phyloP scores from a whole-genome alignment of 1,139 yeast species.

The Candida sanyaensis region DNA sequence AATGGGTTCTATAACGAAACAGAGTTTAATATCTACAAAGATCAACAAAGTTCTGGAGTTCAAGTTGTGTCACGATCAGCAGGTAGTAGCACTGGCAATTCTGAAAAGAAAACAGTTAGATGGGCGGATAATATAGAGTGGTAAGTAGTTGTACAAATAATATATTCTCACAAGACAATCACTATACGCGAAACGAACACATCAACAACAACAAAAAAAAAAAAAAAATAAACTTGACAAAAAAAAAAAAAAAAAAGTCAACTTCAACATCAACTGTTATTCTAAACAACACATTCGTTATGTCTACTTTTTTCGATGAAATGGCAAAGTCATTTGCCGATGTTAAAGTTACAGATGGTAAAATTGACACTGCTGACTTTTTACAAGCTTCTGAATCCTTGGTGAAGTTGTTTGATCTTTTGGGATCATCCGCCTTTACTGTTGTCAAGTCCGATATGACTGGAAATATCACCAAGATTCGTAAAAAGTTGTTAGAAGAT shows the following conservation, averaged over 20 bases:
- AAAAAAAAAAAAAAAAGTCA: conserved; percentile 4
- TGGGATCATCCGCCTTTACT: conserved; percentile 83
- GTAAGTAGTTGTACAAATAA: conserved; percentile 24
- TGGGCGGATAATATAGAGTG: conserved; percentile 61
- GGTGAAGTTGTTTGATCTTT: conserved; percentile 77
- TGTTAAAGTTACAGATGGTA: conserved; percentile 64
- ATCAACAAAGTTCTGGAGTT: conserved; percentile 14
- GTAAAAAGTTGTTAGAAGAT: conserved; percentile 62
- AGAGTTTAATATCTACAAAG: conserved; percentile 29
- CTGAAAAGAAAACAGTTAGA: conserved; percentile 24
- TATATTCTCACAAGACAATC: conserved; percentile 1
- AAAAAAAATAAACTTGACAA: not conserved
- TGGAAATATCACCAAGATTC: conserved; percentile 79
- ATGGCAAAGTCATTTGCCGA: conserved; percentile 74
- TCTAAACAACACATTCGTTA: conserved; percentile 18
- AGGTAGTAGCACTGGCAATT: not conserved
- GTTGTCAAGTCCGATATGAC: conserved; percentile 89
- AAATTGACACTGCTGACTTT: conserved; percentile 73
- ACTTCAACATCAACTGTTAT: not conserved
- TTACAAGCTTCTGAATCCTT: conserved; percentile 84
- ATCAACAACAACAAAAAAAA: not conserved
- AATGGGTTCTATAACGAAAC: conserved; percentile 34
- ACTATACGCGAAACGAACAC: conserved; percentile 12
- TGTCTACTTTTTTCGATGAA: conserved; percentile 78
- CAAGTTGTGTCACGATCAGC: conserved; percentile 14